These are phyloP conservation scores for Aegle marmelos DNA, from an alignment of 345 rosid genomes.

Conservation along the genomic window DNA sequence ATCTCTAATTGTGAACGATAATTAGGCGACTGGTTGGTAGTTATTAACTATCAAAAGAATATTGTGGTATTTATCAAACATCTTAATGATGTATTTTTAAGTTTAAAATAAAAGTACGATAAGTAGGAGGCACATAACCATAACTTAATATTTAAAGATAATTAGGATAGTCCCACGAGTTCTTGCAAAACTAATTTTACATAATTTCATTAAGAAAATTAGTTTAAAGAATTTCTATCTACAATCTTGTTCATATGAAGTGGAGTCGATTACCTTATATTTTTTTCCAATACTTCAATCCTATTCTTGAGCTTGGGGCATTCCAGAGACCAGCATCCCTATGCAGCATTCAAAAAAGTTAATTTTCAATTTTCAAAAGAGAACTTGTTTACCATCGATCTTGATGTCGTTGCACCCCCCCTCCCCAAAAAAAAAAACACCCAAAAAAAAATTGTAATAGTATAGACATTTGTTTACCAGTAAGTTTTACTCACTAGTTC, in stretches of 20 bases:
- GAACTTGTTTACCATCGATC: neutral
- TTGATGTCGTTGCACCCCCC: neutral
- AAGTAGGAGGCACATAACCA: no score
- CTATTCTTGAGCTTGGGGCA: slow-evolving; percentile 51
- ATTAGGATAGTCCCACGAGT: no score
- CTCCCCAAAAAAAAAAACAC: no score
- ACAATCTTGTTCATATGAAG: neutral
- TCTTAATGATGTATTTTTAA: no score
- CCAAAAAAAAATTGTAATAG: neutral
- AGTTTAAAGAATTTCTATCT: neutral
- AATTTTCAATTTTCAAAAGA: neutral
- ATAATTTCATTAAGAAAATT: neutral
- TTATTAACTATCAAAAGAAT: no score
- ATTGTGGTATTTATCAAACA: no score
- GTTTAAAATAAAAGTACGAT: no score
- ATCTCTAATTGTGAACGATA: no score
- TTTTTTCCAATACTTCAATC: slow-evolving; percentile 59
- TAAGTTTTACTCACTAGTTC: neutral
- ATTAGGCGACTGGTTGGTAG: no score
- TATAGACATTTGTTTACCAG: neutral
- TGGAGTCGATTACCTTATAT: slow-evolving; percentile 41
- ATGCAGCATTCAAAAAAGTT: neutral
- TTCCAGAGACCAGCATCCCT: slow-evolving; percentile 64
- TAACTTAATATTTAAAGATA: no score
- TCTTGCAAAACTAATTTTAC: neutral